Percentiles rank a stretch among this genome's conserved stretches.
These are phyloP conservation scores for Prunella vulgaris DNA, from an alignment of 257 asterid genomes.

Conservation along the genomic window DNA sequence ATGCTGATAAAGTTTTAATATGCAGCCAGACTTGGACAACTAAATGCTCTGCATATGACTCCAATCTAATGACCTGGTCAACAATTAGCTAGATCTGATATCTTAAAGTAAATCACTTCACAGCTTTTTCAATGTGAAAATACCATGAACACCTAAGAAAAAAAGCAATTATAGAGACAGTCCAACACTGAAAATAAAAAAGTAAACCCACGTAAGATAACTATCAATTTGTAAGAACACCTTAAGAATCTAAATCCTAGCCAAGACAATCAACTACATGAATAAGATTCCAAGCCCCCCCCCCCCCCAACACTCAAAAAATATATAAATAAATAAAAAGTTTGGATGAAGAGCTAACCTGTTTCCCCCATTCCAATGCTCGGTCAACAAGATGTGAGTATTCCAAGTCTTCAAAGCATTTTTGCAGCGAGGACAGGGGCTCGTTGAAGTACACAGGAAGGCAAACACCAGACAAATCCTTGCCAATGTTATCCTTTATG, in stretches of 20 bases:
- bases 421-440: slow-evolving; percentile 95
- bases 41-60: not conserved
- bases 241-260: not conserved
- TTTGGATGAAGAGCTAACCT: slow-evolving; percentile 41
- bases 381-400: slow-evolving; percentile 89
- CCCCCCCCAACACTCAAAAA: not conserved
- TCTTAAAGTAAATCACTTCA: not conserved
- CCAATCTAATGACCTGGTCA: not conserved
- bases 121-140: slow-evolving; percentile 8
- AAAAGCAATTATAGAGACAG: slow-evolving; percentile 3
- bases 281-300: too few relatives aligned
- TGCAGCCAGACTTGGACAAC: not conserved
- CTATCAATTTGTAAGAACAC: not conserved
- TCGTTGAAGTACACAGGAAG: slow-evolving; percentile 98
- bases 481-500: slow-evolving; percentile 97
- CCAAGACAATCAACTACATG: too few relatives aligned
- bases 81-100: slow-evolving; percentile 3
- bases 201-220: not conserved
- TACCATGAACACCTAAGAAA: not conserved
- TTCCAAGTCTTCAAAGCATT: slow-evolving; percentile 97
- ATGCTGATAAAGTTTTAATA: not conserved
- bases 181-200: not conserved
- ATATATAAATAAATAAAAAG: slow-evolving; percentile 14
- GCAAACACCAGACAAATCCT: slow-evolving; percentile 98
- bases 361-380: slow-evolving; percentile 92